Base-by-base conservation (phyloP, 352 stramenopile genomes). In the Thalassiosira mediterranea region DNA sequence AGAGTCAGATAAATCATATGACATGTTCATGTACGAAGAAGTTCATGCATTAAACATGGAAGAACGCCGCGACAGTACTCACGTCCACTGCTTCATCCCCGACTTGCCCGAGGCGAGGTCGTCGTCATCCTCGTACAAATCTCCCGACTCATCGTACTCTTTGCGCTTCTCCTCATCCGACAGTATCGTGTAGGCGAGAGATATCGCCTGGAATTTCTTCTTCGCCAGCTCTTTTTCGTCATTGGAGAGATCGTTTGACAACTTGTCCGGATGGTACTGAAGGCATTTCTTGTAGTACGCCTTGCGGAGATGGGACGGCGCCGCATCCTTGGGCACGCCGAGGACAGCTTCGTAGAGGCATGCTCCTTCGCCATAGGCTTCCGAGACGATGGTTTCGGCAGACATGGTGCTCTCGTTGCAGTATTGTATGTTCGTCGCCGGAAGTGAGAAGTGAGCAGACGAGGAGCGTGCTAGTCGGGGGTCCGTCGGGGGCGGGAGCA, bases 151-250 rank as follows among this genome's bases (percentile, higher is more conserved):
- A 89, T 99, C 96, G 85, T 99, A 99, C 38, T 95, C 91, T 63
- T 91, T 81, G 70, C 96, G 92, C 79, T 97, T 96, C 56, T 97
- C 91, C 47, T 94, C 82, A 78, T 98, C 93, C 48, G 93, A 97
- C 5, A 98, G 87, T 38, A 98, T 94, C 10, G 96, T 94, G 81
- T 99, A 99, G 0, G 96, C 96, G 69, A 98, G 93, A 21, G 93
- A 95, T 73, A 99, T 90, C 46, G 97, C 95, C 83, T 98, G 97
- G 85, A 99, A 99, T 15, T 96, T 96, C 37, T 93, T 70, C 51
- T 96, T 95, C 19, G 81, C 76, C 46, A 60, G 34, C 61, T 97
- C 93, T 76, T 96, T 91, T 65, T 97, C 92, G 2, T 97, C 91
- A 28, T 87, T 91, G 21, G 93, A 88, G 59, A 98, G 91, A 51